Evolutionary conservation across 2,329 filamentous ascomycete species (phyloP).

Genomic region (Colletotrichum spinosum): DNA sequence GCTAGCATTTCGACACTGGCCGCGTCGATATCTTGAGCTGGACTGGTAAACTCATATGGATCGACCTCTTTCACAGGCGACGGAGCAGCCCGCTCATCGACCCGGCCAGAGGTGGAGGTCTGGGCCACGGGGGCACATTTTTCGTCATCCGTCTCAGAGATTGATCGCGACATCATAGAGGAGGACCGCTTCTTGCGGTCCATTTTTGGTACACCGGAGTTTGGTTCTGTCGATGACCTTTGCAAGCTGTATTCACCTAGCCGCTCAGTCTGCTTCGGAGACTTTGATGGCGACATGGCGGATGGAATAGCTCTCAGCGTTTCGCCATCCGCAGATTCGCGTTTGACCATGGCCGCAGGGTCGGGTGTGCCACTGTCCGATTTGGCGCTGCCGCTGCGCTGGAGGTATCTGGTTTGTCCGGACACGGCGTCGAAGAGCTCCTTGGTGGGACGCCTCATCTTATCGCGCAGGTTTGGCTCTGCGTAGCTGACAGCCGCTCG

Average conservation of each 20-base stretch:
- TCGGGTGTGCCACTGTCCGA: slow-evolving; percentile 51
- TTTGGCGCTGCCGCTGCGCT: slow-evolving; percentile 45
- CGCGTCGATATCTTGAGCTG: slow-evolving; percentile 52
- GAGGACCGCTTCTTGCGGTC: slow-evolving; percentile 57
- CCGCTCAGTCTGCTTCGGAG: slow-evolving; percentile 32
- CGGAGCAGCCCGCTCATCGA: not conserved
- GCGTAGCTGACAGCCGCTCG: slow-evolving; percentile 81
- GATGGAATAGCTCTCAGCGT: slow-evolving; percentile 47
- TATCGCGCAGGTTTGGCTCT: slow-evolving; percentile 83
- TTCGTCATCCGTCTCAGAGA: slow-evolving; percentile 28
- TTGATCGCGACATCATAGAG: slow-evolving; percentile 38
- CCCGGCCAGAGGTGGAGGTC: not conserved
- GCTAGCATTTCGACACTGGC: slow-evolving; percentile 42
- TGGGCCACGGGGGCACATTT: slow-evolving; percentile 6
- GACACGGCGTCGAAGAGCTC: slow-evolving; percentile 80
- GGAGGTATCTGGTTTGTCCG: slow-evolving; percentile 66
- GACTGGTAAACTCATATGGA: slow-evolving; percentile 66
- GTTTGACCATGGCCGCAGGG: slow-evolving; percentile 46
- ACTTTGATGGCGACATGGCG: slow-evolving; percentile 8
- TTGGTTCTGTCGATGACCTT: slow-evolving; percentile 44
- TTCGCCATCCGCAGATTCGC: slow-evolving; percentile 46
- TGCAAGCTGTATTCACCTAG: slow-evolving; percentile 57
- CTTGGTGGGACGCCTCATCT: slow-evolving; percentile 85
- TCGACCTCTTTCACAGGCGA: slow-evolving; percentile 47
- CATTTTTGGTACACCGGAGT: slow-evolving; percentile 49